Percentiles rank a stretch among this genome's conserved stretches.
phyloP scores from a whole-genome alignment of 1,284 basidiomycete species.

The Tetrapyrgos nigripes region DNA sequence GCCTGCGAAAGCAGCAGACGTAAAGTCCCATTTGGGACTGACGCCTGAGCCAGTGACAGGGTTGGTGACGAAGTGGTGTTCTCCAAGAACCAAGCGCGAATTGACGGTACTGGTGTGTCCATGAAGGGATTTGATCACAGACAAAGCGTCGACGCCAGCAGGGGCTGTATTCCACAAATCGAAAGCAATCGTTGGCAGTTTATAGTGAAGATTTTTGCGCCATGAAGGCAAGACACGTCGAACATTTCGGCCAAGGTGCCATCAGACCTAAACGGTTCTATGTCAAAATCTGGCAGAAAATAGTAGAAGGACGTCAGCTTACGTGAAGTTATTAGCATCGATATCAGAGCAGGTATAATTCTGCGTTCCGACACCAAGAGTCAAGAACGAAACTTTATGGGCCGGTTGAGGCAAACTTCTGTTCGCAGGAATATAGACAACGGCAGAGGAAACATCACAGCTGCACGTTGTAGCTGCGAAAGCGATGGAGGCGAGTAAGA shows the following conservation, averaged over 20 bases:
- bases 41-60: conserved; percentile 50
- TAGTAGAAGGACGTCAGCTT: conserved; percentile 15
- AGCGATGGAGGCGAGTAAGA: neutral
- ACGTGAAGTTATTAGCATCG: conserved; percentile 48
- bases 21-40: conserved; percentile 65
- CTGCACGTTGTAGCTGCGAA: neutral
- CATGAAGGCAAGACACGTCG: conserved; percentile 62
- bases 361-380: conserved; percentile 55
- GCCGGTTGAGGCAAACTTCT: conserved; percentile 41
- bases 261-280: conserved; percentile 26
- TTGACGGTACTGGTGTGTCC: conserved; percentile 30
- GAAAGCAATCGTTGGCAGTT: conserved; percentile 49
- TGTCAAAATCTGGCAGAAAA: neutral
- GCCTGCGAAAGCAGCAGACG: conserved; percentile 42
- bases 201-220: conserved; percentile 42
- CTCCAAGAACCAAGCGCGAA: conserved; percentile 55
- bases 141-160: conserved; percentile 33
- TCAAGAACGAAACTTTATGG: conserved; percentile 45
- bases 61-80: conserved; percentile 62
- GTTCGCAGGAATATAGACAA: conserved; percentile 10
- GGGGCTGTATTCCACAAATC: conserved; percentile 42
- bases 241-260: conserved; percentile 64
- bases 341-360: conserved; percentile 53
- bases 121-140: conserved; percentile 42
- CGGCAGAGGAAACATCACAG: conserved; percentile 14